A percentile compares a stretch with the other conserved stretches of the same genome.
phyloP scores from a whole-genome alignment of 768 basidiomycete genomes.

The Tremella fuciformis region DNA sequence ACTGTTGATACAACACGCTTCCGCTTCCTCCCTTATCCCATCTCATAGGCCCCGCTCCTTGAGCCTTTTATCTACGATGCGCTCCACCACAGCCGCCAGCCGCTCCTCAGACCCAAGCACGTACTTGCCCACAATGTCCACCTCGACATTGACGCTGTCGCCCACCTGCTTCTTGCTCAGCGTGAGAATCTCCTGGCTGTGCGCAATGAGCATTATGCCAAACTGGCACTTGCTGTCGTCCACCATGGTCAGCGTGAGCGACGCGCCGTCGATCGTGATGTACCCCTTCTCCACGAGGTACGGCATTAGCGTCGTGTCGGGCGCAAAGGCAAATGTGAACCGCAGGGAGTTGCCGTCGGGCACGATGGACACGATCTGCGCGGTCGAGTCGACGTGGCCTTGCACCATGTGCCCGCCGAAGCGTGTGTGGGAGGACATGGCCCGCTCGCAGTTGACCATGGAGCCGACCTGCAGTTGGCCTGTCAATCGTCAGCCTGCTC shows the following conservation, averaged over 20 bases:
- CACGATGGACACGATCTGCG: slow-evolving; percentile 63
- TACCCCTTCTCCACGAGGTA: slow-evolving; percentile 94
- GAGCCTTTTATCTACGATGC: slow-evolving; percentile 42
- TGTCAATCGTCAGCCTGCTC: slow-evolving; percentile 51
- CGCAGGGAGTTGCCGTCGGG: slow-evolving; percentile 86
- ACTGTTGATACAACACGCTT: no score
- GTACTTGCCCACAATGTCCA: slow-evolving; percentile 51
- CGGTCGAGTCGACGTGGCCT: slow-evolving; percentile 92
- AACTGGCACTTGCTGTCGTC: slow-evolving; percentile 57
- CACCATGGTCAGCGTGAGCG: slow-evolving; percentile 82
- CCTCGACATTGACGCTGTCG: slow-evolving; percentile 87
- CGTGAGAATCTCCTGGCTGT: slow-evolving; percentile 85
- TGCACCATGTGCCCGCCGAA: slow-evolving; percentile 99
- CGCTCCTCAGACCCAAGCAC: slow-evolving; percentile 39
- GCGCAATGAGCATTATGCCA: slow-evolving; percentile 90
- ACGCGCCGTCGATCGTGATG: slow-evolving; percentile 88
- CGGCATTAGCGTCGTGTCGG: slow-evolving; percentile 60
- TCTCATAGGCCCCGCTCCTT: slow-evolving; percentile 31
- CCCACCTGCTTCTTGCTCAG: slow-evolving; percentile 72
- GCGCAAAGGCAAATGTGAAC: slow-evolving; percentile 71
- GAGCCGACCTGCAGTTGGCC: slow-evolving; percentile 76
- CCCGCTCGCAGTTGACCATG: slow-evolving; percentile 86
- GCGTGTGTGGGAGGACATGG: slow-evolving; percentile 83
- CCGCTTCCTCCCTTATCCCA: no score
- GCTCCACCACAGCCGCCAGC: slow-evolving; percentile 39